These are phyloP conservation scores for Pythium phragmiticola DNA, from an alignment of 352 stramenopile genomes.

Conservation along the genomic window DNA sequence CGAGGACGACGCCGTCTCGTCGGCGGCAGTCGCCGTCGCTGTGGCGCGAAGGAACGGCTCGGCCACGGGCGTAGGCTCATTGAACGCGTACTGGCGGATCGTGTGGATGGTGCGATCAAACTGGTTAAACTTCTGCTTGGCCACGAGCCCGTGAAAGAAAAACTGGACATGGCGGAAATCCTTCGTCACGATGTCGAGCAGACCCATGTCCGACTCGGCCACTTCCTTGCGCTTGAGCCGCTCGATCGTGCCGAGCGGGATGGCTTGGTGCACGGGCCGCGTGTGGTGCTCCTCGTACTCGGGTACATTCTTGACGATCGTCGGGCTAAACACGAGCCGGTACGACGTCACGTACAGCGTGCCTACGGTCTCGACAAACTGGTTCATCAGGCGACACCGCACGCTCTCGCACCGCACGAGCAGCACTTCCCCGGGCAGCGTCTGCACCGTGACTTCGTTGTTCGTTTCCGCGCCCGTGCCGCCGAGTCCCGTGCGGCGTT, in stretches of 20 bases:
- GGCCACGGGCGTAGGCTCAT: conserved; percentile 43
- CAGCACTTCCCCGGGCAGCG: conserved; percentile 63
- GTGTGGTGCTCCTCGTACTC: conserved; percentile 22
- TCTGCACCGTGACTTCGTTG: conserved; percentile 41
- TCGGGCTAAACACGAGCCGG: conserved; percentile 72
- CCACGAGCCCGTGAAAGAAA: conserved; percentile 68
- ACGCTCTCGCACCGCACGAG: conserved; percentile 66
- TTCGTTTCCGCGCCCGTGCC: not conserved
- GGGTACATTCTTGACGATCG: conserved; percentile 10
- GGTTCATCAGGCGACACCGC: conserved; percentile 51
- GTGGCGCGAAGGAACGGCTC: conserved; percentile 70
- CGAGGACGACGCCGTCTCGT: not conserved
- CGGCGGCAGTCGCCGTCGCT: conserved; percentile 5
- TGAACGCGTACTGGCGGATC: conserved; percentile 60
- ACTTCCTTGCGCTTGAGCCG: conserved; percentile 75
- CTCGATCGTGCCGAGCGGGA: conserved; percentile 68
- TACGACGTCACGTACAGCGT: conserved; percentile 83
- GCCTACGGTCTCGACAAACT: conserved; percentile 25
- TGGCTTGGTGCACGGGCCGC: conserved; percentile 55
- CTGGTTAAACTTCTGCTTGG: conserved; percentile 74
- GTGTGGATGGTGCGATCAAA: conserved; percentile 69
- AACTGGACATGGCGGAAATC: conserved; percentile 82
- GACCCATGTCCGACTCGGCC: conserved; percentile 65
- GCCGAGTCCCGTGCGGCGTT: conserved; percentile 5
- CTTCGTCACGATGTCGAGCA: conserved; percentile 76